Percentiles rank a stretch among this genome's conserved stretches.
Conservation (phyloP, 306 rosid species). For the Malus fusca region DNA sequence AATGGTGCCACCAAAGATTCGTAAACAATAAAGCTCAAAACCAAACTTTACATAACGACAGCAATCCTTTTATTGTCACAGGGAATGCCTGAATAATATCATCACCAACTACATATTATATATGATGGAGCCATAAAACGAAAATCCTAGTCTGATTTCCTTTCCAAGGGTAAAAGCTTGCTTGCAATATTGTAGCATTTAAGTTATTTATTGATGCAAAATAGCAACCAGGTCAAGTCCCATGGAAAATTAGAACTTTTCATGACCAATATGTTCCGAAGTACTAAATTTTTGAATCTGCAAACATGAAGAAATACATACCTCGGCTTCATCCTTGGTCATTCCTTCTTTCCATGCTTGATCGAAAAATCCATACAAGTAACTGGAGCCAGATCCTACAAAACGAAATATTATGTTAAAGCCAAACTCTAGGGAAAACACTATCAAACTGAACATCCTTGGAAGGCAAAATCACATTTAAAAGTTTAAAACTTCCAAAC, state of each 20-base stretch:
- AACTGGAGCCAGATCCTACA: slow-evolving; percentile 97
- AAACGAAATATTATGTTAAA: slow-evolving; percentile 13
- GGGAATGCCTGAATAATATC: background rate
- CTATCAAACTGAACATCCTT: background rate
- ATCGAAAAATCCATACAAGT: slow-evolving; percentile 88
- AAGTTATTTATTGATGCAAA: background rate
- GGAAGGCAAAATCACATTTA: background rate
- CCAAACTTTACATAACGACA: background rate
- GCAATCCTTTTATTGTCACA: background rate
- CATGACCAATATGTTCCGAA: background rate
- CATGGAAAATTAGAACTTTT: background rate
- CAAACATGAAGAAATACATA: slow-evolving; percentile 26
- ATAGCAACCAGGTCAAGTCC: background rate
- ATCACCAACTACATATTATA: background rate
- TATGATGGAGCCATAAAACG: background rate
- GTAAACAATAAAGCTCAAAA: slow-evolving; percentile 6
- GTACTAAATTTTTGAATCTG: slow-evolving; percentile 1
- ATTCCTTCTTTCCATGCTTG: slow-evolving; percentile 98
- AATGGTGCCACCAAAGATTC: background rate
- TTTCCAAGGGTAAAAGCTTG: background rate
- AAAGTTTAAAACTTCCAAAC: background rate
- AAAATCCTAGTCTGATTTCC: background rate
- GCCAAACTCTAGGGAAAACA: background rate
- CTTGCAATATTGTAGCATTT: background rate
- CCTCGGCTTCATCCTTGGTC: slow-evolving; percentile 99